These are phyloP conservation scores for Penicillium sp. DNA, from an alignment of 2,329 filamentous ascomycete genomes.

Conservation along the genomic window DNA sequence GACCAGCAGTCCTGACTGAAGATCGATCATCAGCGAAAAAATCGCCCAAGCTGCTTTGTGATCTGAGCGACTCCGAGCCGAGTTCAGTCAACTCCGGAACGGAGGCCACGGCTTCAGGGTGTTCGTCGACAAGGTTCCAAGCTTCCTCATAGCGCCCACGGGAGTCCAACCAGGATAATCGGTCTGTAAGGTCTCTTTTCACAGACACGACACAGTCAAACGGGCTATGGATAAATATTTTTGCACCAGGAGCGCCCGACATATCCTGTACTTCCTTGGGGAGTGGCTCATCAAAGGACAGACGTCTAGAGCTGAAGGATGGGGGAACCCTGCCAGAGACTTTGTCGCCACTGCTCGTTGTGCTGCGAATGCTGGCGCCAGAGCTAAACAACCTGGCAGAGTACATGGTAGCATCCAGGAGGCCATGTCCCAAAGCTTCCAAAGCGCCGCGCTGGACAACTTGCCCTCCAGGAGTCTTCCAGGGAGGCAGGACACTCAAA, in stretches of 20 bases:
- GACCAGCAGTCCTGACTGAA: constrained; percentile 60
- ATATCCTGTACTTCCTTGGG: constrained; percentile 49
- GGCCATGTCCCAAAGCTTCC: constrained; percentile 68
- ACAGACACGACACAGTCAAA: constrained; percentile 95
- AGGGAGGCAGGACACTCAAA: constrained; percentile 75
- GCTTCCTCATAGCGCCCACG: constrained; percentile 77
- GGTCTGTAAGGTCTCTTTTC: constrained; percentile 80
- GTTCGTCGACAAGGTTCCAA: constrained; percentile 84
- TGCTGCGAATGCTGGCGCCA: constrained; percentile 68
- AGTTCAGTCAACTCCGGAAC: constrained; percentile 38
- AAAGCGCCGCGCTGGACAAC: constrained; percentile 69
- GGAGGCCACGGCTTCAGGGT: constrained; percentile 65
- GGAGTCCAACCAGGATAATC: constrained; percentile 79
- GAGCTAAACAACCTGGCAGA: constrained; percentile 85
- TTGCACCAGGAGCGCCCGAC: constrained; percentile 57
- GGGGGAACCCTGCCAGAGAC: constrained; percentile 50
- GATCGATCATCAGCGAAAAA: constrained; percentile 71
- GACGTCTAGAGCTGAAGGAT: constrained; percentile 56
- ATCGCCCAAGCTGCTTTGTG: constrained; percentile 54
- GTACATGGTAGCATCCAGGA: constrained; percentile 90
- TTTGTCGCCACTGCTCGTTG: constrained; percentile 56
- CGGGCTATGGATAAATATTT: constrained; percentile 93
- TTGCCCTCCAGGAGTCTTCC: constrained; percentile 59
- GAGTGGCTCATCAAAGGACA: constrained; percentile 39
- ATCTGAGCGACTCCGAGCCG: constrained; percentile 32